Conservation (phyloP, 2,329 filamentous ascomycete species). For the Dactylellina haptotyla region DNA sequence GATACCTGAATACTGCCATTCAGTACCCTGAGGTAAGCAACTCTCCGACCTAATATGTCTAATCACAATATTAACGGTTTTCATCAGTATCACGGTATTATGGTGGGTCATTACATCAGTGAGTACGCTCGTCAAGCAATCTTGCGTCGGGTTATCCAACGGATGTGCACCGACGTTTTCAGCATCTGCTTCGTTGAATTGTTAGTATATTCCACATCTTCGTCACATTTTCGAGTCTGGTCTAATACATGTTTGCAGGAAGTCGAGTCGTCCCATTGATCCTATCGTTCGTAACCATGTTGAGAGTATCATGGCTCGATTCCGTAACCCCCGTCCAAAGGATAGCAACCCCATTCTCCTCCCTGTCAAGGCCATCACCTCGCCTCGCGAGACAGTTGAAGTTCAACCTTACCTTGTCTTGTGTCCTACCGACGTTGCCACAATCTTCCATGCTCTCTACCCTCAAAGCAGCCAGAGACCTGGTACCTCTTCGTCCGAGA, state of each 20-base stretch:
- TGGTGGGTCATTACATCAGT: constrained; percentile 91
- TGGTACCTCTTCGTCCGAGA: constrained; percentile 60
- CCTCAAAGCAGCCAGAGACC: constrained; percentile 63
- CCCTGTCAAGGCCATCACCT: constrained; percentile 74
- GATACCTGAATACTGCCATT: constrained; percentile 83
- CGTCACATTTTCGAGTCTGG: background rate
- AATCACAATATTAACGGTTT: constrained; percentile 52
- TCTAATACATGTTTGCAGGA: constrained; percentile 50
- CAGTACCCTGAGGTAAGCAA: constrained; percentile 81
- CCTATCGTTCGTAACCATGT: constrained; percentile 58
- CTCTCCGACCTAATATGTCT: constrained; percentile 16
- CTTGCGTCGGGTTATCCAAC: constrained; percentile 64
- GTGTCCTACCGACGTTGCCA: constrained; percentile 80
- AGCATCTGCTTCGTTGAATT: constrained; percentile 58
- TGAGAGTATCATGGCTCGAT: constrained; percentile 57
- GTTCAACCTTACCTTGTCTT: constrained; percentile 83
- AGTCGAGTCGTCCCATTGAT: constrained; percentile 58
- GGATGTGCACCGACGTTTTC: constrained; percentile 58
- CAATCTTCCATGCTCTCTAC: constrained; percentile 83
- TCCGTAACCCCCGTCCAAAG: constrained; percentile 59
- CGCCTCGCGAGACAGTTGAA: constrained; percentile 78
- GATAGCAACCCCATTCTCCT: constrained; percentile 69
- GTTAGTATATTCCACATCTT: constrained; percentile 39
- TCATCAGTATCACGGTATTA: constrained; percentile 70
- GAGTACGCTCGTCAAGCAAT: constrained; percentile 88